Percentiles rank a stretch among this genome's conserved stretches.
Evolutionary conservation across 2,329 filamentous ascomycete genomes (phyloP).

Genomic region (Chlorencoelia australis): DNA sequence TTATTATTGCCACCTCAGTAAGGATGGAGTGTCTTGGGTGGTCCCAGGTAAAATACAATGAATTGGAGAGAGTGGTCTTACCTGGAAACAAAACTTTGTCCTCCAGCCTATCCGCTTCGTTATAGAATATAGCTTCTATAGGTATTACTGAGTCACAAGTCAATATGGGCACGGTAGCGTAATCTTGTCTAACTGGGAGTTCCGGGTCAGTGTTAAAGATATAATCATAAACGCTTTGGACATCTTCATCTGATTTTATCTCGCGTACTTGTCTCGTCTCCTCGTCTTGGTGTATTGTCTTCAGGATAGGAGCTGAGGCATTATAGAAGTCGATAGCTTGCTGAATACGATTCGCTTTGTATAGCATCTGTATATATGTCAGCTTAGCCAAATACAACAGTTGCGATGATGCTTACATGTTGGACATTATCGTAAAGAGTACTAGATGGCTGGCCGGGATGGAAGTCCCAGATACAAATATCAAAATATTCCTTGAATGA

Average conservation of each 20-base stretch:
- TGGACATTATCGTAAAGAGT: constrained; percentile 26
- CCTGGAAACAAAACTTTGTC: constrained; percentile 33
- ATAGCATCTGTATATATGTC: constrained; percentile 22
- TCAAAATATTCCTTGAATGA: constrained; percentile 35
- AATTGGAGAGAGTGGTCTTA: too few relatives aligned
- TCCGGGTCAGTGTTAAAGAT: too few relatives aligned
- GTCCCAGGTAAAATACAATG: too few relatives aligned
- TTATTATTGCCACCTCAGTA: too few relatives aligned
- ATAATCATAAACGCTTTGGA: constrained; percentile 29
- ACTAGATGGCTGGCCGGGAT: constrained; percentile 26
- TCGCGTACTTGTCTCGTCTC: constrained; percentile 28
- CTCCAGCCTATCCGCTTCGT: constrained; percentile 32
- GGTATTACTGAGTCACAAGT: constrained; percentile 12
- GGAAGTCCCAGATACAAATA: constrained; percentile 32
- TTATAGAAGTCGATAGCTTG: constrained; percentile 26
- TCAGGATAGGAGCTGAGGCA: constrained; percentile 27
- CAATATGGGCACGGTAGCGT: too few relatives aligned
- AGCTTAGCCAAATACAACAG: not conserved
- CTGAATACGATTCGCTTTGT: constrained; percentile 29
- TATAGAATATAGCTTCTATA: too few relatives aligned
- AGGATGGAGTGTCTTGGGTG: too few relatives aligned
- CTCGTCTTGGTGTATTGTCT: constrained; percentile 29
- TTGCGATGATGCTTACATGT: constrained; percentile 16
- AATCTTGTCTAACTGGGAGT: too few relatives aligned
- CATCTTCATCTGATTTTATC: constrained; percentile 28